Conservation (phyloP, 345 rosid species). For the Dipteronia sinensis region DNA sequence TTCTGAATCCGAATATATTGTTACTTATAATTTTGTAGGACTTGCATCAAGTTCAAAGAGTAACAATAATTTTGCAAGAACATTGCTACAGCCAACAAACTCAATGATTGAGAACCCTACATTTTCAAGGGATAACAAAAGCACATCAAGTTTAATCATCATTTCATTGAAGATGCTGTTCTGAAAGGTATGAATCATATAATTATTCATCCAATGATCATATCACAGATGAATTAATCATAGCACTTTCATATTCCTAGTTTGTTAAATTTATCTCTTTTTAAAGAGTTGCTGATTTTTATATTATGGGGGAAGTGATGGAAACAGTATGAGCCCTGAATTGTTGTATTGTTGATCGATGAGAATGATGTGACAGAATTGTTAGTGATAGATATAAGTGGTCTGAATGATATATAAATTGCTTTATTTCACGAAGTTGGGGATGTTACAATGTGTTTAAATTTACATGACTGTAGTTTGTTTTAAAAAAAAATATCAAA, state of each 20-base stretch:
- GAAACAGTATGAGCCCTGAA: not conserved
- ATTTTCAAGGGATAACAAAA: not conserved
- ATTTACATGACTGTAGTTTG: too few species aligned
- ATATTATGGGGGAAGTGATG: not conserved
- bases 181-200: not conserved
- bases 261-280: not conserved
- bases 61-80: too few species aligned
- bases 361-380: not conserved
- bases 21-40: too few species aligned
- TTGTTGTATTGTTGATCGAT: not conserved
- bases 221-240: not conserved
- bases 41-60: too few species aligned
- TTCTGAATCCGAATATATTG: not conserved
- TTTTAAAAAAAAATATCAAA: too few species aligned
- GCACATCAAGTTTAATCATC: not conserved
- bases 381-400: too few species aligned
- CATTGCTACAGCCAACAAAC: too few species aligned
- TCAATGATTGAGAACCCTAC: too few species aligned
- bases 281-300: not conserved
- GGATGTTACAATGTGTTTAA: too few species aligned
- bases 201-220: too few species aligned
- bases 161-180: not conserved
- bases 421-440: too few species aligned
- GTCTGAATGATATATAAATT: not conserved
- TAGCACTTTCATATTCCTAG: not conserved